Base-by-base conservation (phyloP, 1,139 yeast species). In the Ashbya aceris region DNA sequence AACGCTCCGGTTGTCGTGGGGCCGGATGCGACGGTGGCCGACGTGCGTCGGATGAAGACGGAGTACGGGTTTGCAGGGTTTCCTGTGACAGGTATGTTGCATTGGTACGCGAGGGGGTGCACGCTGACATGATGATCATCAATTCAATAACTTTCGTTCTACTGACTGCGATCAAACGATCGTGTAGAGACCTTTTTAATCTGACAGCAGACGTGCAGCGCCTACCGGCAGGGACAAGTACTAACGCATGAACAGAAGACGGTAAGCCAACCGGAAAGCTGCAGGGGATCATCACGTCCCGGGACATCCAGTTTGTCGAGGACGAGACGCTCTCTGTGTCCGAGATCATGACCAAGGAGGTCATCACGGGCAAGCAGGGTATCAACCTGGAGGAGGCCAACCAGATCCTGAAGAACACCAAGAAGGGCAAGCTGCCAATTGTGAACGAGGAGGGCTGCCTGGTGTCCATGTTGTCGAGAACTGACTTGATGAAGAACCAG, bases 1-100 rank as follows among this genome's bases (percentile, higher is more conserved):
- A 83, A 82, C 59, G 94, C 86, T 58, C 98, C 99, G 36, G 77
- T 91, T 49, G 96, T 85, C 45, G 77, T 91, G 52, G 58, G 82
- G 37, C 95, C 96, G 46, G 60, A 68, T 27, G 67, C 70, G 52
- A 82, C 95, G 46, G 94, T 91, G 55, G 86, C 81, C 48, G 86
- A 87, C 60, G 84, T 86, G 53, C 83, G 77, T 69, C 64, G 64
- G 38, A 75, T 86, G 75, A 82, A 83, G 68, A 69, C 70, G 52
- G 58, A 69, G 50, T 77, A 81, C 49, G 99, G 99, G 44, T 93
- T 91, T 68, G 87, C 97, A 55, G 93, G 96, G 43, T 91, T 87
- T 82, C 98, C 98, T 55, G 95, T 91, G 63, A 93, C 98, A 69
- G 96, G 97, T 91, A 85, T 74, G 98, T 87, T 53, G 8, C 7